Evolutionary conservation across 2,329 filamentous ascomycete genomes (phyloP).

Genomic region (Botrytis squamosa): DNA sequence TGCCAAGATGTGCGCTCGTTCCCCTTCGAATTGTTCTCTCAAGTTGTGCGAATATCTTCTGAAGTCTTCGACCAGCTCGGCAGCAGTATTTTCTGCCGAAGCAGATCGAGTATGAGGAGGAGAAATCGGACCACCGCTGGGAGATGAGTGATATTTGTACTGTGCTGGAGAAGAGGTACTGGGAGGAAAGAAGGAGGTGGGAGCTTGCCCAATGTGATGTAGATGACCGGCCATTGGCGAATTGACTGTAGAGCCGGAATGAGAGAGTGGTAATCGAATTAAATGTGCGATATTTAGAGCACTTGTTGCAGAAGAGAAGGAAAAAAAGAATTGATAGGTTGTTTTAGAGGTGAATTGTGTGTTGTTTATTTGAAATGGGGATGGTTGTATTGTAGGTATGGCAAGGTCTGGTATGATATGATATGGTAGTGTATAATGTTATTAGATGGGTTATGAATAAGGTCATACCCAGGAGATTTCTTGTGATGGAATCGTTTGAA

Average conservation of each 20-base stretch:
- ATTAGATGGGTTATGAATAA: not conserved
- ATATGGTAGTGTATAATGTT: not conserved
- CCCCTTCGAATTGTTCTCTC: constrained; percentile 36
- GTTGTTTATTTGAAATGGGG: not conserved
- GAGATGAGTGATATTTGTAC: constrained; percentile 21
- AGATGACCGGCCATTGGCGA: constrained; percentile 26
- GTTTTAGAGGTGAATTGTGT: constrained; percentile 24
- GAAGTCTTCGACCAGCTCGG: constrained; percentile 38
- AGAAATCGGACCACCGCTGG: constrained; percentile 31
- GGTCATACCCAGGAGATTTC: not conserved
- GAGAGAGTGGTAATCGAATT: constrained; percentile 19
- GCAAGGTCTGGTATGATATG: not conserved
- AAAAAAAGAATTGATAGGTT: constrained; percentile 36
- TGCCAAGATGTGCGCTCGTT: constrained; percentile 38
- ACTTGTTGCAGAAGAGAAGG: constrained; percentile 32
- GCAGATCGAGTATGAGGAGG: constrained; percentile 37
- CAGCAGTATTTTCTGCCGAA: constrained; percentile 33
- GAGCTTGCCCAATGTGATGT: not conserved
- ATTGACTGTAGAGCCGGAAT: constrained; percentile 17
- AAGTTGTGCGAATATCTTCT: constrained; percentile 36
- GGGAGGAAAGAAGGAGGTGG: constrained; percentile 3
- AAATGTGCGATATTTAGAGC: constrained; percentile 26
- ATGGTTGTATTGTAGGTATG: not conserved
- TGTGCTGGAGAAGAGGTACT: constrained; percentile 9
- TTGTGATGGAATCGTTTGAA: not conserved